These are phyloP conservation scores for Chernovozyma aurita DNA, from an alignment of 1,139 yeast genomes.

Conservation along the genomic window DNA sequence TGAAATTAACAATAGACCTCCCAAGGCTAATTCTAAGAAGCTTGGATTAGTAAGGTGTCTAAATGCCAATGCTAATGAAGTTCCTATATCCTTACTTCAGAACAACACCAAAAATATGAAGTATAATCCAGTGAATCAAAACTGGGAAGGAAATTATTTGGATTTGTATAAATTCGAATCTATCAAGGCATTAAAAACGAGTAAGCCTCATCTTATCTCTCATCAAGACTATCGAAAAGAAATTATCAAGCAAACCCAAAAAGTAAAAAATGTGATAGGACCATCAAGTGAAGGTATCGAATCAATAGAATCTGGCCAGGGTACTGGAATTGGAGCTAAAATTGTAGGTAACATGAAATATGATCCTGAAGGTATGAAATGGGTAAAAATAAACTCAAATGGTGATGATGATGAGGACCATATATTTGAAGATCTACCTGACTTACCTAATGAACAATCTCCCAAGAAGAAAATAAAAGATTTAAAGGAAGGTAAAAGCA, in stretches of 20 bases:
- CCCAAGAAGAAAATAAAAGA: conserved; percentile 1
- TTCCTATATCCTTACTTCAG: conserved; percentile 10
- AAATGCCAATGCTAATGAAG: conserved; percentile 16
- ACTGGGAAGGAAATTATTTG: conserved; percentile 70
- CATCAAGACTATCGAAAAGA: conserved; percentile 13
- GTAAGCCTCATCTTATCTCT: conserved; percentile 20
- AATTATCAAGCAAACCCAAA: conserved; percentile 8
- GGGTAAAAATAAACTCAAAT: conserved; percentile 38
- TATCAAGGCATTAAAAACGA: conserved; percentile 10
- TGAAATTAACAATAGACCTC: neutral
- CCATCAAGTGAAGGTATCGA: conserved; percentile 10
- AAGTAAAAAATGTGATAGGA: neutral
- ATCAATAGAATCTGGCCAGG: neutral
- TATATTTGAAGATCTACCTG: conserved; percentile 53
- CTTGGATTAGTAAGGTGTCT: conserved; percentile 33
- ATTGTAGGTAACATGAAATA: conserved; percentile 54
- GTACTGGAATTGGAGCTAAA: conserved; percentile 12
- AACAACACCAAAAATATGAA: conserved; percentile 37
- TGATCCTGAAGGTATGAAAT: conserved; percentile 53
- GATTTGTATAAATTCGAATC: conserved; percentile 49
- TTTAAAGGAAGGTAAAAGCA: neutral
- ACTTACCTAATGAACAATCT: conserved; percentile 13
- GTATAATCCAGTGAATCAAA: conserved; percentile 45
- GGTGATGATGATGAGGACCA: conserved; percentile 38
- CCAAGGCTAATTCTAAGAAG: conserved; percentile 10